Percentiles rank a stretch among this genome's conserved stretches.
Conservation (phyloP, 352 stramenopile species). For the Chrysophaeum taylorii region DNA sequence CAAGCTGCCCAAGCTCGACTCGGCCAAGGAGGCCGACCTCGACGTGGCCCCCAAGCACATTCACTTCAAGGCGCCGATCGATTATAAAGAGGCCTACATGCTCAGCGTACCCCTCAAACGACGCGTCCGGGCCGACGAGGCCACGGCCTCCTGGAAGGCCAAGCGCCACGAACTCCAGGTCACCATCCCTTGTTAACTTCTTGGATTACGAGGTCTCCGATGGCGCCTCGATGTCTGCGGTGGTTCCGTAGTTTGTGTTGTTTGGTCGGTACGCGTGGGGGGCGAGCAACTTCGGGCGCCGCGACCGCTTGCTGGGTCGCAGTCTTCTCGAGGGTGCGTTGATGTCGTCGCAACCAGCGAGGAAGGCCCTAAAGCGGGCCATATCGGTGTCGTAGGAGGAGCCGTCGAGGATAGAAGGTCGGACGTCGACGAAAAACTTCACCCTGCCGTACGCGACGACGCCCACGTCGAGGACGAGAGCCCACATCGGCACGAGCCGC, state of each 20-base stretch:
- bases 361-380: conserved; percentile 8
- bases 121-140: background rate
- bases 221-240: too few species aligned
- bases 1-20: background rate
- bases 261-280: too few species aligned
- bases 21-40: background rate
- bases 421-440: conserved; percentile 4
- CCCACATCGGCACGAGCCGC: background rate
- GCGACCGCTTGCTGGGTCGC: too few species aligned
- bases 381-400: conserved; percentile 3
- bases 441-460: conserved; percentile 14
- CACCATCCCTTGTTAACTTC: too few species aligned
- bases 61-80: background rate
- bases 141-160: conserved; percentile 16
- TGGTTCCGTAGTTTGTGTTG: too few species aligned
- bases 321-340: background rate
- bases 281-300: too few species aligned
- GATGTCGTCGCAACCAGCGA: background rate
- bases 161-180: background rate
- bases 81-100: background rate
- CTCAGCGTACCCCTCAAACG: background rate
- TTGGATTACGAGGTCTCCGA: too few species aligned
- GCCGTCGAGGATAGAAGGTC: background rate
- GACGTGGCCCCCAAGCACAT: background rate
- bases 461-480: background rate